phyloP scores from a whole-genome alignment of 176 grass and related monocot genomes.

The Oryza meyeriana region DNA sequence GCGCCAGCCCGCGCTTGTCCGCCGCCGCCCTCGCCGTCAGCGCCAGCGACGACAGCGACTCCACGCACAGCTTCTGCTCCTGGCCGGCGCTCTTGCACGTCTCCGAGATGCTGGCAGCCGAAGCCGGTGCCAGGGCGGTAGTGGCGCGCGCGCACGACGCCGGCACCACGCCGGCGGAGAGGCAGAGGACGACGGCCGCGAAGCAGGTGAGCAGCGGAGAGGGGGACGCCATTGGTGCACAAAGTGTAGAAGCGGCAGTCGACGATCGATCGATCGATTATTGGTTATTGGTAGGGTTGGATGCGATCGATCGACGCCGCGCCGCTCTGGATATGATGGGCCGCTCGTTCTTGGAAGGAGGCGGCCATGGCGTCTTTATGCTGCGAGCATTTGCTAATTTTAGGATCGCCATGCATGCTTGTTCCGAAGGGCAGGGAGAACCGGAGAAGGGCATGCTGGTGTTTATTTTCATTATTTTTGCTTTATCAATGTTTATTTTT shows the following conservation, averaged over 20 bases:
- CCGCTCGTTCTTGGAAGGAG: neutral
- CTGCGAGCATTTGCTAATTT: neutral
- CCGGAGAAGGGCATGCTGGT: too few species aligned
- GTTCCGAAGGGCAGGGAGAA: too few species aligned
- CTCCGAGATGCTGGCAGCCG: slow-evolving; percentile 19
- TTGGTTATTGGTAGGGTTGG: neutral
- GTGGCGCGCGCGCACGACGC: neutral
- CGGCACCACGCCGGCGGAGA: neutral
- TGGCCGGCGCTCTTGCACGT: slow-evolving; percentile 36
- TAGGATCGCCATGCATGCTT: neutral
- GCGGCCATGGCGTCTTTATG: neutral
- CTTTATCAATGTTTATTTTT: too few species aligned
- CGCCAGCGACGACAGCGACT: slow-evolving; percentile 22
- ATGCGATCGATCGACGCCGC: neutral
- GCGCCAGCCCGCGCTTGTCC: slow-evolving; percentile 29
- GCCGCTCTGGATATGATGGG: neutral
- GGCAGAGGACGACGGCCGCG: neutral
- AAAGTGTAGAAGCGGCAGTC: neutral
- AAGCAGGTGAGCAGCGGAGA: neutral
- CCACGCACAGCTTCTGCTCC: slow-evolving; percentile 32
- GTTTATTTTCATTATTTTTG: too few species aligned
- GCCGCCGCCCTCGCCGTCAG: slow-evolving; percentile 12
- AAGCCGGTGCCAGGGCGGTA: neutral
- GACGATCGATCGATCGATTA: neutral
- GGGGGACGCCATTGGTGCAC: slow-evolving; percentile 27